A percentile compares a stretch with the other conserved stretches of the same genome.
Conservation (phyloP, 1,139 yeast genomes). For the Debaryomyces singareniensis region DNA sequence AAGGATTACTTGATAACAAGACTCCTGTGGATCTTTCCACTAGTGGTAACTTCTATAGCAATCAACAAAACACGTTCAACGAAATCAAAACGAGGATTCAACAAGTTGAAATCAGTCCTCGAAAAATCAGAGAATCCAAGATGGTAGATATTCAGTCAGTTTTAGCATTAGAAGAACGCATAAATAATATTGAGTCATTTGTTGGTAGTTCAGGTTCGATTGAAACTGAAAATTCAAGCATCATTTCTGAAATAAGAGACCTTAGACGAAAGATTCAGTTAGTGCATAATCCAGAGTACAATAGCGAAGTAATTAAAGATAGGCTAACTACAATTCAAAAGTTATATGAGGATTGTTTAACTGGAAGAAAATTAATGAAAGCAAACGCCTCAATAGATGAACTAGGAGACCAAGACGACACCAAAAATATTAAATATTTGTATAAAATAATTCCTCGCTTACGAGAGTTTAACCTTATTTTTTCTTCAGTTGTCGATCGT, state of each 20-base stretch:
- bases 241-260: slow-evolving; percentile 22
- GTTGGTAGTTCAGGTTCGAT: slow-evolving; percentile 11
- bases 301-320: slow-evolving; percentile 13
- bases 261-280: slow-evolving; percentile 31
- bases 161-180: slow-evolving; percentile 18
- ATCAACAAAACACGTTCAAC: no score
- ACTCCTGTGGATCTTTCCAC: no score
- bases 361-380: slow-evolving; percentile 10
- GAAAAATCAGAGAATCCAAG: neutral
- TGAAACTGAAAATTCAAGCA: slow-evolving; percentile 1
- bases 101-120: neutral
- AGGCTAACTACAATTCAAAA: slow-evolving; percentile 11
- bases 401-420: neutral
- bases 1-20: no score
- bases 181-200: slow-evolving; percentile 15
- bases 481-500: slow-evolving; percentile 39
- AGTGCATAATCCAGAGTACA: slow-evolving; percentile 30
- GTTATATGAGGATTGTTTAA: slow-evolving; percentile 13
- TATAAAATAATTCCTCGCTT: slow-evolving; percentile 30
- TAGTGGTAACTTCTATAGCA: no score
- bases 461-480: slow-evolving; percentile 21
- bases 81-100: slow-evolving; percentile 3
- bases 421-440: slow-evolving; percentile 28
- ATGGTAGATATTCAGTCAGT: slow-evolving; percentile 7
- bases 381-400: slow-evolving; percentile 2